Base-by-base conservation (phyloP, 805 yeast species). In the Tetrapisispora iriomotensis region DNA sequence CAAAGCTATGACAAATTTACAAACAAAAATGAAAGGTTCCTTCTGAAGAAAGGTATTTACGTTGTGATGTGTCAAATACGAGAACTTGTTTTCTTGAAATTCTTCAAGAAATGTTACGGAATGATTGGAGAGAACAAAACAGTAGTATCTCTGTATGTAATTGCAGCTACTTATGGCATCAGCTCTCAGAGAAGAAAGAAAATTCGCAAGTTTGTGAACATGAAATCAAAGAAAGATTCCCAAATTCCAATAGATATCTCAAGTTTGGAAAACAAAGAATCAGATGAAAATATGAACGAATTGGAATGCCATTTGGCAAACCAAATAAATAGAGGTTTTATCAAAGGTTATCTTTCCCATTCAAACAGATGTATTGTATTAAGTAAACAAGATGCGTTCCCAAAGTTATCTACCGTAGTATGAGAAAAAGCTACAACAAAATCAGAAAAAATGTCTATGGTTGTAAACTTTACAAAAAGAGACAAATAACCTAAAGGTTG, bases 281-380 rank as follows among this genome's bases (percentile, higher is more conserved):
- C 27, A 21, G 29, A 38, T 6, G 27, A 29, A 17, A 14, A 15
- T 4, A 48, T 65, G 13, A 84, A 77, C 51, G 77, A 74, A 40
- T 64, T 77, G 4, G 95, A 87, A 58, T 77, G 90, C 43, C 59
- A 71, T 9, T 46, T 85, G 18, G 87, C 94, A 0, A 74, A 71
- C 39, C 61, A 82, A 50, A 83, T 87, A 15, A 66, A 68, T 37
- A 61, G 63, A 37, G 80, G 80, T 8, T 63, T 58, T 41, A 64
- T 86, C 34, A 85, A 82, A 58, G 96, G 95, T 0, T 87, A 87
- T 57, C 58, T 87, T 13, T 82, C 94, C 5, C 92, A 85, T 53
- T 71, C 78, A 3, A 77, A 82, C 51, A 65, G 74, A 29, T 81
- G 83, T 37, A 65, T 84, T 15, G 95, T 87, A 8, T 60, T 86